Percentiles rank a stretch among this genome's conserved stretches.
Conservation (phyloP, 2,329 filamentous ascomycete genomes). For the Sporothrix pallida region DNA sequence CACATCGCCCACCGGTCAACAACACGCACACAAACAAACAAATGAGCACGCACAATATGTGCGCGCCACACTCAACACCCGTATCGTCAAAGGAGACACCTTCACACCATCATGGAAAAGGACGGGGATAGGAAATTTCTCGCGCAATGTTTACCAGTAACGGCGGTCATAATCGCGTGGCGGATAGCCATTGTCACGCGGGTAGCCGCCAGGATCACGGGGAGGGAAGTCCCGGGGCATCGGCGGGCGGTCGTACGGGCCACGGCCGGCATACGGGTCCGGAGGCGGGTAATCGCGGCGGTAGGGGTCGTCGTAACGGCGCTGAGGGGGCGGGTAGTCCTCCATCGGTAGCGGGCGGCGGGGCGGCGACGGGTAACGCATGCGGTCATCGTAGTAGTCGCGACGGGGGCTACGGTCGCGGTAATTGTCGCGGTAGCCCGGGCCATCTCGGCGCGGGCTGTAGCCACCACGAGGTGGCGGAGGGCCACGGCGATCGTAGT, state of each 20-base stretch:
- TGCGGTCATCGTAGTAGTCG: conserved; percentile 86
- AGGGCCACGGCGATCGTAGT: conserved; percentile 80
- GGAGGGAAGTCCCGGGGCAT: conserved; percentile 46
- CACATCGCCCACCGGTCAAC: background rate
- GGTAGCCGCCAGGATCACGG: conserved; percentile 57
- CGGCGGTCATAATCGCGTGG: conserved; percentile 47
- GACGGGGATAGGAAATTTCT: conserved; percentile 12
- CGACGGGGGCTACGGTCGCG: conserved; percentile 85
- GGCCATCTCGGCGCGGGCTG: conserved; percentile 72
- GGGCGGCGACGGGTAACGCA: conserved; percentile 80
- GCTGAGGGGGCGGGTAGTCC: conserved; percentile 73
- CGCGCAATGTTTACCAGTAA: conserved; percentile 39
- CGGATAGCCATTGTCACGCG: conserved; percentile 54
- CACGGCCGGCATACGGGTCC: conserved; percentile 64
- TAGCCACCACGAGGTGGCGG: conserved; percentile 71
- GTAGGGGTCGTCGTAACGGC: conserved; percentile 80
- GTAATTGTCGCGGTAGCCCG: conserved; percentile 70
- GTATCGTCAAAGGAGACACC: conserved; percentile 8
- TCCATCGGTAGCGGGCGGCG: conserved; percentile 71
- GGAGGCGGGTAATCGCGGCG: conserved; percentile 70
- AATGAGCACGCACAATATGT: background rate
- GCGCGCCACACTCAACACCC: background rate
- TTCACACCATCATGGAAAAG: background rate
- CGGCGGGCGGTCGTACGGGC: conserved; percentile 61
- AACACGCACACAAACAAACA: background rate